Evolutionary conservation across 345 rosid genomes (phyloP).

Genomic region (Lagerstroemia speciosa): DNA sequence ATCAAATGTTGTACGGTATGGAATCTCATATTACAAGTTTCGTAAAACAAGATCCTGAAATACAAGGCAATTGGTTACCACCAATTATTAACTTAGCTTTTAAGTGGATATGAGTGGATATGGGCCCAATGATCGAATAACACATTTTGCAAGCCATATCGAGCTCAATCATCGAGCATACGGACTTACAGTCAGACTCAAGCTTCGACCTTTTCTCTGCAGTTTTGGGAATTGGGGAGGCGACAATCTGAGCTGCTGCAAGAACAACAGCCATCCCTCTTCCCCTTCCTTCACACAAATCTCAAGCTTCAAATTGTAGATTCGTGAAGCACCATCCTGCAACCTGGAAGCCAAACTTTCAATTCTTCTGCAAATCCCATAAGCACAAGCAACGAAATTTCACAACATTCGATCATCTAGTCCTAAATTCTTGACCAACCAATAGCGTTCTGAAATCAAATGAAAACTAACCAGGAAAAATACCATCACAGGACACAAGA

Average conservation of each 20-base stretch:
- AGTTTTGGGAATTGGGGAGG: conserved; percentile 9
- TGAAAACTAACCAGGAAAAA: not conserved
- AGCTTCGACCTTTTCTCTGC: conserved; percentile 11
- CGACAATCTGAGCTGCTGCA: conserved; percentile 20
- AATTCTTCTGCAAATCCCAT: not conserved
- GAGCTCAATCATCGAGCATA: no score
- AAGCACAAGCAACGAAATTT: not conserved
- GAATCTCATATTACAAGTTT: not conserved
- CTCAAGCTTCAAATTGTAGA: not conserved
- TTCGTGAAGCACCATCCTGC: not conserved
- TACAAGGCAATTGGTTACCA: no score
- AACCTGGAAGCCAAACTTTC: not conserved
- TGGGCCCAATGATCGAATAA: no score
- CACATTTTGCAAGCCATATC: no score
- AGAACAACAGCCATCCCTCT: conserved; percentile 21
- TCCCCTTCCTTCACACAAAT: not conserved
- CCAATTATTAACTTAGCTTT: no score
- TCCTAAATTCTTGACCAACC: not conserved
- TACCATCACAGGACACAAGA: not conserved
- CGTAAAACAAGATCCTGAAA: no score
- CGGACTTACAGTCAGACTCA: conserved; percentile 21
- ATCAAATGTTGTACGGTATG: not conserved
- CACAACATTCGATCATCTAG: not conserved
- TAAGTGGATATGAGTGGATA: no score
- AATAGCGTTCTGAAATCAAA: not conserved